Evolutionary conservation across 176 grass and related monocot genomes (phyloP).

Genomic region (Tillandsia leiboldiana): DNA sequence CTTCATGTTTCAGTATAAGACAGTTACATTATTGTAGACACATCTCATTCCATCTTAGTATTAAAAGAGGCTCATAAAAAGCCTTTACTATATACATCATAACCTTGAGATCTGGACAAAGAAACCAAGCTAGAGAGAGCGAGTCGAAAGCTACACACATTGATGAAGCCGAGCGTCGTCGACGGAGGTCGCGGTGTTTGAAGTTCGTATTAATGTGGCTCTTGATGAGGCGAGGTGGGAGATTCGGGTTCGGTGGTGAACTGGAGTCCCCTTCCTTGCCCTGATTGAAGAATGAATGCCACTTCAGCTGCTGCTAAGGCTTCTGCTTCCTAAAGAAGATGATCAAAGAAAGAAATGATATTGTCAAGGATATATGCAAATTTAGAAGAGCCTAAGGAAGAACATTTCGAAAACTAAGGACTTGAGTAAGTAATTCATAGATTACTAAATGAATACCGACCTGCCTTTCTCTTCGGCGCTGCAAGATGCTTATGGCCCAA

Average conservation of each 20-base stretch:
- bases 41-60: no score
- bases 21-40: no score
- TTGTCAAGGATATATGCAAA: no score
- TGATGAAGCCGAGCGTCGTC: background rate
- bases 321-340: slow-evolving; percentile 40
- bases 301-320: slow-evolving; percentile 78
- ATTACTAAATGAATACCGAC: slow-evolving; percentile 25
- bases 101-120: background rate
- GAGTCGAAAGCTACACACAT: background rate
- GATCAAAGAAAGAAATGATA: no score
- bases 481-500: slow-evolving; percentile 85
- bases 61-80: no score
- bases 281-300: slow-evolving; percentile 88
- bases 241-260: slow-evolving; percentile 85
- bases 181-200: background rate
- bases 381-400: no score
- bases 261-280: slow-evolving; percentile 64
- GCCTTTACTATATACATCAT: background rate
- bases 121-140: background rate
- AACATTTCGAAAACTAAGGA: no score
- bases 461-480: slow-evolving; percentile 62
- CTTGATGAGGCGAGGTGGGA: slow-evolving; percentile 68
- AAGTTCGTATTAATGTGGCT: slow-evolving; percentile 40
- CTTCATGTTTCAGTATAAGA: no score
- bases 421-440: background rate